Evolutionary conservation across 2,329 filamentous ascomycete species (phyloP).

Genomic region (Ilyonectria mors-panacis): DNA sequence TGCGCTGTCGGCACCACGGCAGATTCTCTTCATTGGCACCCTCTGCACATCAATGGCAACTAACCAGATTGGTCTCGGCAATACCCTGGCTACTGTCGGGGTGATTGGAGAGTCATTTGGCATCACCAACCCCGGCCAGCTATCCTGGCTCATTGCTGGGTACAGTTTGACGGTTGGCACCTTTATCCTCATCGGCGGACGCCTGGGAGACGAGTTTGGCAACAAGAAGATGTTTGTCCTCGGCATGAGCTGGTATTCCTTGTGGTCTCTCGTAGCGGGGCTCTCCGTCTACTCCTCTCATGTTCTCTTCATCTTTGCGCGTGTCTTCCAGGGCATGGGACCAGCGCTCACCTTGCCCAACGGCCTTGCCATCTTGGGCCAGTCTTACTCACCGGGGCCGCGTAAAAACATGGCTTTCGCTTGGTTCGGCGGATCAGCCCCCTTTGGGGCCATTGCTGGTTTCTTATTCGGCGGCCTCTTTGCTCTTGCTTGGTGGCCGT

Average conservation of each 20-base stretch:
- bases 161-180: conserved; percentile 69
- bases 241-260: conserved; percentile 65
- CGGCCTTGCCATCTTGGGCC: conserved; percentile 68
- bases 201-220: conserved; percentile 68
- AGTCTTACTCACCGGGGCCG: conserved; percentile 59
- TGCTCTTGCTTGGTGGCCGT: conserved; percentile 59
- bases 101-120: conserved; percentile 22
- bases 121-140: conserved; percentile 18
- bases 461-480: conserved; percentile 42
- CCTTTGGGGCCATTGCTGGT: conserved; percentile 49
- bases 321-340: conserved; percentile 68
- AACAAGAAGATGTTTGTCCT: conserved; percentile 65
- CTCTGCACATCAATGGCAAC: conserved; percentile 29
- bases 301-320: conserved; percentile 61
- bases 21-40: conserved; percentile 27
- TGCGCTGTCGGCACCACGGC: conserved; percentile 13
- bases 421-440: conserved; percentile 53
- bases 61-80: conserved; percentile 18
- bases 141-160: conserved; percentile 53
- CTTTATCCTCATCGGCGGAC: conserved; percentile 67
- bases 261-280: conserved; percentile 64
- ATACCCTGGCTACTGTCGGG: conserved; percentile 10
- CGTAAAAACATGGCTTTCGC: conserved; percentile 54
- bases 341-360: conserved; percentile 71
- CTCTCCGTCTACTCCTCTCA: conserved; percentile 52